Evolutionary conservation across 345 rosid genomes (phyloP), one percentile per base, ranked within the genome.

Genomic region (Gossypium longicalyx): DNA sequence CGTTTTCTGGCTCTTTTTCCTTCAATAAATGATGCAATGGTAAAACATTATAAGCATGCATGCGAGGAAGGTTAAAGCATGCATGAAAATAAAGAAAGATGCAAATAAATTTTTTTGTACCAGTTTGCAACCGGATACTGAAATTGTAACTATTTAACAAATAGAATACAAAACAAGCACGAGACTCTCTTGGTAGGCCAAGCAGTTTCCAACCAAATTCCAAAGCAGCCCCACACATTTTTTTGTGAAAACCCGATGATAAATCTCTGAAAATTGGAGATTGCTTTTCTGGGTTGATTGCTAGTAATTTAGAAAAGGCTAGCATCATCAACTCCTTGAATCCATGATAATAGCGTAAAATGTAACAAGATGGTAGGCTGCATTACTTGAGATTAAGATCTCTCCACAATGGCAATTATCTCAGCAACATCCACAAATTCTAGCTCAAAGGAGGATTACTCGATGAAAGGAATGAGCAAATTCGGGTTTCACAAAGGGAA

Each of bases 1-100:
- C 88, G 13, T 77, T 70, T 56, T 72, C 82, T 25, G 77, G 79
- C 45, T 86, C 91, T 76, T 88, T 91, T 74, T 83, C 90, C 98
- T 94, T 75, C 29, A 66, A 56, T 20, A 77, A 66, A 66, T 51
- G 4, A 52, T 12, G 38, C 19, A 34, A 8, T 6, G 22, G 41
- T 12, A 71, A 53, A 38, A 79, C 59, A 79, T 57, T 57, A 57
- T 57, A 9, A 57, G 23, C 27, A 10, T 22, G 51, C 11, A n/a
- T 60, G 23, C 59, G 48, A 61, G 22, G 29, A 44, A 66, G 53
- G n/a, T 3, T 64, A 20, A 11, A 17, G 29, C 12, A 44, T 4
- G 34, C 53, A 44, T 66, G 11, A 9, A 17, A 66, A 66, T 17
- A 44, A 44, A 20, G 20, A 65, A 4, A 2, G 6, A 47, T 44